Base-by-base conservation (phyloP, 208 protist genomes). In the Spongospora subterranea region DNA sequence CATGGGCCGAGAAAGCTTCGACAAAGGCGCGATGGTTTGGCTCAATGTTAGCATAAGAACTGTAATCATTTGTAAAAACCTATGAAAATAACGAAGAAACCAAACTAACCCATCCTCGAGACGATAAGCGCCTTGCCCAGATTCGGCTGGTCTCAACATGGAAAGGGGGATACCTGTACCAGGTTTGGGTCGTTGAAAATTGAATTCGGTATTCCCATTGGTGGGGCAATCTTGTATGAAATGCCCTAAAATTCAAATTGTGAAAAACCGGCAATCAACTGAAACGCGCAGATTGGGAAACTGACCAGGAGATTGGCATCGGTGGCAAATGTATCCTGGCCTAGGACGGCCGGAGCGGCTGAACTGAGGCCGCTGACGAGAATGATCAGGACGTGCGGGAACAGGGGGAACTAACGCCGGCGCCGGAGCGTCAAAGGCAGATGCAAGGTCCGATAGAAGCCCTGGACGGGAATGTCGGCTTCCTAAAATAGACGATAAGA, bases 161-260 rank as follows among this genome's bases (percentile, higher is more conserved):
- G 71, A 82, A 20, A 82, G n/a, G 13, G 71, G 71, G n/a, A 82
- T 82, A 45, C 71, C 71, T 17, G 71, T 82, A 82, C n/a, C 40
- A 82, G 71, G 71, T 43, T 82, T 82, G n/a, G 71, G 71, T 35
- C 71, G 71, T n/a, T 82, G 71, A n/a, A 82, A 82, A n/a, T 82
- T 82, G 71, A 39, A 82, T 43, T 82, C 71, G n/a, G 71, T 45
- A 43, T 82, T 82, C 13, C 71, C 71, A 43, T 82, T 82, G 6
- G 71, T 82, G 35, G 71, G 71, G n/a, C 71, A 82, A 35, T 82
- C 71, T 45, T 82, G 71, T 45, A 82, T 82, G 71, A 82, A 82
- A 82, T 82, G 71, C 24, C 50, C 50, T 60, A 60, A n/a, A n/a
- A 60, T 60, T 24, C 50, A 60, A 60, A 24, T 60, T 60, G 6